Base-by-base conservation (phyloP, 305 asterid genomes). In the Lippia alba region DNA sequence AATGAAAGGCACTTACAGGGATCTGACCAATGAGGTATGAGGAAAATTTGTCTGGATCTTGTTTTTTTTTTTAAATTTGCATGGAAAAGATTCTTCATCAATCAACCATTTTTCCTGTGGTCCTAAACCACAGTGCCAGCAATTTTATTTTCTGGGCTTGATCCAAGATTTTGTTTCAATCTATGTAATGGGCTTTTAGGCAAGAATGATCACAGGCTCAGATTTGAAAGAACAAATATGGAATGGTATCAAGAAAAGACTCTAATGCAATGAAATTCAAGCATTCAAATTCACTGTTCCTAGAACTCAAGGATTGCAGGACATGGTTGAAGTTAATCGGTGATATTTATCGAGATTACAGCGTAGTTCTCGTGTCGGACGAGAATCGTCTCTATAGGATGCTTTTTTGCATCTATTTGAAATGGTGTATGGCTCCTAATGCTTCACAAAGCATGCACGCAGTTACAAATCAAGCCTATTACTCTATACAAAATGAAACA, bases 1-100 rank as follows among this genome's bases (percentile, higher is more conserved):
- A 56, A 48, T 16, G 6, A 59, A 60, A 16, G 48, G 41, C 53
- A 56, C 39, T 32, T 54, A 10, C 33, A 32, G n/a, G 40, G 61
- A 67, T 48, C 57, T 64, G 66, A 17, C 71, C 65, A n/a, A 72
- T 64, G 41, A 53, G 53, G 44, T 70, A 51, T 19, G 8, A 32
- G 10, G 30, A 32, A 40, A 16, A 34, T 20, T 66, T 73, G 63
- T 66, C 73, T 63, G 41, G 55, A 45, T 33, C 1, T 34, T 33
- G 16, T 7, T 10, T 48, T 30, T 10, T 36, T 33, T 63, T 44
- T 41, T n/a, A n/a, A 24, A 30, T 30, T 56, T 12, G 17, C 36
- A 33, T 51, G 10, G 19, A 36, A 48, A 72, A 64, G 77, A 73
- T 73, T 73, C 72, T 17, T 61, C 62, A 51, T 8, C 10, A 17